Evolutionary conservation across 148 eudicot species (phyloP).

Genomic region (Dysphania ambrosioides): DNA sequence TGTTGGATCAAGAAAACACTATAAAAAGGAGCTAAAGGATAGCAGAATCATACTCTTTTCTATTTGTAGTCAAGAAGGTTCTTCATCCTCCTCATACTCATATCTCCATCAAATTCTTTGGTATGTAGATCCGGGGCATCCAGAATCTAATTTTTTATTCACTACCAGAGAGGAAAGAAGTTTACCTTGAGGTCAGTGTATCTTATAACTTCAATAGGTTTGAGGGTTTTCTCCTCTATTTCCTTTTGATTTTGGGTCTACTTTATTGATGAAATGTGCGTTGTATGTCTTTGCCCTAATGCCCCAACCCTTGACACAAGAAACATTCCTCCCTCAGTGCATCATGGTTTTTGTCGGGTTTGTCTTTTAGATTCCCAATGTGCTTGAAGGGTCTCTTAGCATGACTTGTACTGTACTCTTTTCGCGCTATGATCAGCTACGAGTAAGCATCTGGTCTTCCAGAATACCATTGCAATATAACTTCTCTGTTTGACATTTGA

Average conservation of each 20-base stretch:
- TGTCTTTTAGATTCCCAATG: constrained; percentile 64
- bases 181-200: constrained; percentile 85
- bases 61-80: neutral
- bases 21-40: neutral
- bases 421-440: constrained; percentile 66
- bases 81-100: neutral
- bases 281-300: neutral
- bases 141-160: constrained; percentile 87
- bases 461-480: neutral
- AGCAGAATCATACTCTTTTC: neutral
- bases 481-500: neutral
- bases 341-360: neutral
- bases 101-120: constrained; percentile 7
- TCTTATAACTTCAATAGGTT: neutral
- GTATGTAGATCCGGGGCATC: constrained; percentile 74
- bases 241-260: neutral
- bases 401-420: constrained; percentile 77
- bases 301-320: neutral
- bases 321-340: neutral
- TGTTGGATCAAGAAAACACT: neutral
- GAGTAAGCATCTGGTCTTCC: constrained; percentile 39
- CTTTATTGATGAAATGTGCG: neutral
- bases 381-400: constrained; percentile 70
- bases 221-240: neutral
- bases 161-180: constrained; percentile 91